Evolutionary conservation across 2,329 filamentous ascomycete species (phyloP).

Genomic region (Fusarium multiceps): DNA sequence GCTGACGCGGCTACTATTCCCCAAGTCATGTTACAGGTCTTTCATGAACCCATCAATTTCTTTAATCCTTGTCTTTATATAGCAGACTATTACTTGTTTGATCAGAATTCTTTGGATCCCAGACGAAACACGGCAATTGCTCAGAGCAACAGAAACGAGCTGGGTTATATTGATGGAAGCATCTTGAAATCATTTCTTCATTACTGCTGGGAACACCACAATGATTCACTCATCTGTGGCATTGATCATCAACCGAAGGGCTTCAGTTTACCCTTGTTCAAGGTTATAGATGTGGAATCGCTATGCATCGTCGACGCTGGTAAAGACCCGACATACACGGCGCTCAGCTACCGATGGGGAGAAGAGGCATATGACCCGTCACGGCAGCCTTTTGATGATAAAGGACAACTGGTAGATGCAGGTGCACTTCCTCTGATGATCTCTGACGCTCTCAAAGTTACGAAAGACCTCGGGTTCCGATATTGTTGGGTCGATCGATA

Average conservation of each 20-base stretch:
- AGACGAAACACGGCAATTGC: neutral
- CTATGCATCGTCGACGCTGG: neutral
- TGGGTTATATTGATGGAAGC: neutral
- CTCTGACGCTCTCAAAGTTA: neutral
- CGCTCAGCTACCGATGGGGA: neutral
- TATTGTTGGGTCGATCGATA: neutral
- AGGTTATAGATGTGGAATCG: neutral
- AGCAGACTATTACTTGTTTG: neutral
- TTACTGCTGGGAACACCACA: neutral
- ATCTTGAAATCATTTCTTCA: neutral
- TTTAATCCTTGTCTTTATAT: neutral
- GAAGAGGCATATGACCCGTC: neutral
- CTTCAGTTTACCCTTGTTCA: neutral
- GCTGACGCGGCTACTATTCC: neutral
- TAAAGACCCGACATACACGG: neutral
- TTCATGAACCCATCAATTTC: neutral
- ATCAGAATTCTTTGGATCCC: neutral
- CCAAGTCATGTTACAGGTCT: neutral
- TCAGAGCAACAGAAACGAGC: neutral
- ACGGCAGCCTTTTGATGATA: neutral
- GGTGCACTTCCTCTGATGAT: neutral
- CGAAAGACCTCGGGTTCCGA: neutral
- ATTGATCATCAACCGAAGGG: neutral
- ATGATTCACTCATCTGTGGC: neutral
- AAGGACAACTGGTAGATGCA: neutral